These are phyloP conservation scores for Artemisia tridentata DNA, from an alignment of 129 eudicot species.

Conservation along the genomic window DNA sequence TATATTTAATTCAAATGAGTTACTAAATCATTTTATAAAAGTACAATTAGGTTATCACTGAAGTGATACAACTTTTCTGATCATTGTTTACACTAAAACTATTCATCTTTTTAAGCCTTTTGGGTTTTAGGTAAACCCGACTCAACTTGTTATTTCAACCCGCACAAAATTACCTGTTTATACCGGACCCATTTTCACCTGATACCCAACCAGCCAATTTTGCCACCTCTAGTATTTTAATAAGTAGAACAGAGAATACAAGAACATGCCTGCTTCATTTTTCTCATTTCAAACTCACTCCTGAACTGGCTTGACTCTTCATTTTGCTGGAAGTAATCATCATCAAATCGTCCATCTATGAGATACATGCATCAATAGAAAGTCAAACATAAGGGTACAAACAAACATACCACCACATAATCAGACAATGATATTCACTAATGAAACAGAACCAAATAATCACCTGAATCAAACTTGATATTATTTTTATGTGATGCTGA, in stretches of 20 bases:
- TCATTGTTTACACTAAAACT: background rate
- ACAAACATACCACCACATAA: conserved; percentile 12
- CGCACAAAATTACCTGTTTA: background rate
- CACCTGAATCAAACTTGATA: conserved; percentile 88
- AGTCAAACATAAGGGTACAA: background rate
- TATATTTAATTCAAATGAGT: background rate
- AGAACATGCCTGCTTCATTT: conserved; percentile 73
- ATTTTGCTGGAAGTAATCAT: conserved; percentile 80
- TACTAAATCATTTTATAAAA: background rate
- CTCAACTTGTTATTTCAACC: background rate
- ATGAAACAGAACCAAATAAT: background rate
- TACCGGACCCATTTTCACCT: background rate
- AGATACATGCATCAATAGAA: conserved; percentile 12
- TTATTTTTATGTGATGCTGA: conserved; percentile 76
- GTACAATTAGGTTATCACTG: background rate
- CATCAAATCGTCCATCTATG: conserved; percentile 74
- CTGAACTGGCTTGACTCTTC: conserved; percentile 86
- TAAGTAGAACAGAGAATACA: conserved; percentile 9
- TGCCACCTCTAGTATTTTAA: background rate
- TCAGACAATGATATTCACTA: background rate
- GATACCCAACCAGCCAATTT: background rate
- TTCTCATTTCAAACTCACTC: conserved; percentile 90
- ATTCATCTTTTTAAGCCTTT: background rate
- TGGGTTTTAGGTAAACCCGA: background rate
- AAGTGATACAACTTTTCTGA: background rate